Base-by-base conservation (phyloP, 2,329 filamentous ascomycete species). In the Dothiorella sarmentorum region DNA sequence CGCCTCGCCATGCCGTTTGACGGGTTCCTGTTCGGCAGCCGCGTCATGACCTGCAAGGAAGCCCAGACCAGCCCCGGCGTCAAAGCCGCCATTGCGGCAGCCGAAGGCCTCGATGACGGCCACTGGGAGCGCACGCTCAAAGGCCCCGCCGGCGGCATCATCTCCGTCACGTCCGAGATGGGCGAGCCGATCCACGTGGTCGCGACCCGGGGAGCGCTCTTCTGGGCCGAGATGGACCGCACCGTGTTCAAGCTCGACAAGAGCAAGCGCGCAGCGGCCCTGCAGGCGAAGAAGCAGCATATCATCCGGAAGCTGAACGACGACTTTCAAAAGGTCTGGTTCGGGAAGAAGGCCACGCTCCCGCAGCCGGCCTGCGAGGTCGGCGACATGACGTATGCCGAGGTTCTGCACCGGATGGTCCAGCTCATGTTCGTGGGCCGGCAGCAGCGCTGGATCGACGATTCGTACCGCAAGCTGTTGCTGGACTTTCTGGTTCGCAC, bases 261-360 rank as follows among this genome's bases (percentile, higher is more conserved):
- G 15, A 0, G 20, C 20, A 3, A 96, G 81, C 87, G 91, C 40
- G 80, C 96, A 20, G 82, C 88, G 2, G 91, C 94, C 76, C 82
- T 97, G 40, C 90, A 91, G 80, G 95, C 94, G 78, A 87, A 89
- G 71, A 87, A 90, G 55, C 86, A 90, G 49, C 88, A 96, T 77
- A 96, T 96, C 73, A 96, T 97, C 77, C 88, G 92, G 80, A 94
- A 93, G 75, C 85, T 97, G 66, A 97, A 97, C 69, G 91, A 92
- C 63, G 91, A 97, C 73, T 97, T 92, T 81, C 91, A 96, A 67
- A 96, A 96, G 79, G 90, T 95, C 10, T 97, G 92, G 92, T 97
- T 97, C 68, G 92, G 91, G 57, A 85, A 87, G 65, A 94, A 96
- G 78, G 49, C 15, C 3, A 85, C 86, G 69, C 82, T 82, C 52